Base-by-base conservation (phyloP, 148 eudicot species). In the Chenopodium formosanum region DNA sequence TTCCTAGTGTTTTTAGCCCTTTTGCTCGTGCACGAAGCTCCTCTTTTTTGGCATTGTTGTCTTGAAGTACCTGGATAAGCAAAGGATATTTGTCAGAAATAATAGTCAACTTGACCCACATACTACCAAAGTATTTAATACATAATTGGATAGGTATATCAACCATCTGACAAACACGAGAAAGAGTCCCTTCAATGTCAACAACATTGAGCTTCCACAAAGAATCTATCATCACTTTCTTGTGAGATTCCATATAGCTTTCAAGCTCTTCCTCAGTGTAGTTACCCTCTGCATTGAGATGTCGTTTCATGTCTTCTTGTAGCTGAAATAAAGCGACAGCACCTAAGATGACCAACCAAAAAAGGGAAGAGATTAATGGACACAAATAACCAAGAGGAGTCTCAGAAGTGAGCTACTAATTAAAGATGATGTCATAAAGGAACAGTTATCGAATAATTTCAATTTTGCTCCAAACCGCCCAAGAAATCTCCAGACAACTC, bases 151-250 rank as follows among this genome's bases (percentile, higher is more conserved):
- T 67, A 76, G 46, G 53, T 47, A 62, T 44, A 85, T 81, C 88
- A 78, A 96, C 98, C 99, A 91, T 92, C 76, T 90, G 97, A 86
- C 98, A 97, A 91, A 97, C 99, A 82, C 89, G 98, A 78, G 94
- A 89, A 76, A 94, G 89, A 53, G 98, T 94, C 46, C 87, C 90
- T 88, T 97, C 99, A 83, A 97, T 94, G 79, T 97, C 99, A 79
- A 95, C 95, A 75, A 96, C 98, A 87, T 96, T 96, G 84, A 97
- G 97, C 91, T 97, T 97, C 99, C 99, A 97, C 56, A 97, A 87
- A 73, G 99, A 97, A 91, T 97, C 99, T 40, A 86, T 90, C 99
- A 96, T 94, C 88, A 91, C 66, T 85, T 96, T 94, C 93, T 92
- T 94, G 90, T 94, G 95, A 80, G 99, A 89, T 86, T 90, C 88